A percentile compares a stretch with the other conserved stretches of the same genome.
These are phyloP conservation scores for Juglanconis oblonga DNA, from an alignment of 2,329 filamentous ascomycete genomes.

Conservation along the genomic window DNA sequence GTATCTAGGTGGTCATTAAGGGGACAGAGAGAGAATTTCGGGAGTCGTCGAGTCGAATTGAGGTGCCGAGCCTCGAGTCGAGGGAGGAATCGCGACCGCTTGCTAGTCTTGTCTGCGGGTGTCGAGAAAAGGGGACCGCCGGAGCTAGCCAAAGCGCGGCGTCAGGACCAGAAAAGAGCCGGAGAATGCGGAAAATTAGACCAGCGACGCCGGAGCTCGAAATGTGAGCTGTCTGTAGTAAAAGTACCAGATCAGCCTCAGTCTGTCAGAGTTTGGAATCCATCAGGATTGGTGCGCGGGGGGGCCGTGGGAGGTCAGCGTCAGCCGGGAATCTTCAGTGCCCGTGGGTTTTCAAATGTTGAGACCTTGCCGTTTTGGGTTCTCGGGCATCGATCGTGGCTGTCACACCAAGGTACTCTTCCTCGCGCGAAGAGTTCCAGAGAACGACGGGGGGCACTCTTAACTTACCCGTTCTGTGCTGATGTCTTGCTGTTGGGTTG, in stretches of 20 bases:
- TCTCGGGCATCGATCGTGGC: background rate
- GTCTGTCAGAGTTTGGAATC: background rate
- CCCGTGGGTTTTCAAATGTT: background rate
- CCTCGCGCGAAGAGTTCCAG: background rate
- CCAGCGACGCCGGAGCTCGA: background rate
- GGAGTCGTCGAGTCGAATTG: background rate
- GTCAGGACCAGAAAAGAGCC: background rate
- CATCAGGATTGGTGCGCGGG: background rate
- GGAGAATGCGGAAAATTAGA: background rate
- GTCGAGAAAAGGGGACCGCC: slow-evolving; percentile 4
- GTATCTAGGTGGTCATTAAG: slow-evolving; percentile 25
- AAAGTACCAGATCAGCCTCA: background rate
- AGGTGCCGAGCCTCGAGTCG: slow-evolving; percentile 5
- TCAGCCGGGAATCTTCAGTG: background rate
- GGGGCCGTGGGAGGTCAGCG: background rate
- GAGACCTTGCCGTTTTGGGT: background rate
- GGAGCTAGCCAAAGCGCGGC: slow-evolving; percentile 20
- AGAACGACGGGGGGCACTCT: background rate
- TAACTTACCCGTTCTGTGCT: background rate
- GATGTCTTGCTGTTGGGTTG: background rate
- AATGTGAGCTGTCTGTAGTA: background rate
- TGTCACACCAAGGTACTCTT: background rate
- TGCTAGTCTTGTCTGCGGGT: background rate
- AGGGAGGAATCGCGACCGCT: background rate
- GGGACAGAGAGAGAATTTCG: slow-evolving; percentile 18